A percentile compares a stretch with the other conserved stretches of the same genome.
Conservation (phyloP, 2,329 filamentous ascomycete genomes). For the Cordyceps militaris region DNA sequence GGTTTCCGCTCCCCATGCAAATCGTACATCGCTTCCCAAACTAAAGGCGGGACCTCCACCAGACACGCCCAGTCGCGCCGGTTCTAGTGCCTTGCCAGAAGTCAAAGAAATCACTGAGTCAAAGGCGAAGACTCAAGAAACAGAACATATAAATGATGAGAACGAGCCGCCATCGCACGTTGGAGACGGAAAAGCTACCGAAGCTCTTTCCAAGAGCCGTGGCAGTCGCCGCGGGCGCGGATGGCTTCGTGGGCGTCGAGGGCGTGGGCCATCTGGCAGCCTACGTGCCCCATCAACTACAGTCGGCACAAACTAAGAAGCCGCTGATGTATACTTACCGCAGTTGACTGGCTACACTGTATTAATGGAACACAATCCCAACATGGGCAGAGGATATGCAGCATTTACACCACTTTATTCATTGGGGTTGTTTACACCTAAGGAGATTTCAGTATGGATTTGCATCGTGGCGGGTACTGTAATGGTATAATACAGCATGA, state of each 20-base stretch:
- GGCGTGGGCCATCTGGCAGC: conserved; percentile 2
- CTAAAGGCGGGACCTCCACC: background rate
- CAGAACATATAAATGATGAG: conserved; percentile 1
- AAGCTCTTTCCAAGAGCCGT: background rate
- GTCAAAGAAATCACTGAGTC: background rate
- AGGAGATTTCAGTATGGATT: background rate
- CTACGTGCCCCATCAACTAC: background rate
- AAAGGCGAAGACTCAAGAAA: background rate
- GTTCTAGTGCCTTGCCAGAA: background rate
- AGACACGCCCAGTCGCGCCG: background rate
- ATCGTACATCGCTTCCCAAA: conserved; percentile 2
- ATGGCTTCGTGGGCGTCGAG: conserved; percentile 10
- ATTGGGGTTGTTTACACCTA: background rate
- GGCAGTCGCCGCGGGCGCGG: conserved; percentile 10
- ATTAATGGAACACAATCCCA: background rate
- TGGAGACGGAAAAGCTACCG: background rate
- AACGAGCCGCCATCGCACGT: conserved; percentile 8
- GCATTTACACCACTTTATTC: background rate
- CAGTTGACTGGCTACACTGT: background rate
- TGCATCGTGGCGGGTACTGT: background rate
- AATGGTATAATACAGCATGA: background rate
- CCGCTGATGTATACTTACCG: background rate
- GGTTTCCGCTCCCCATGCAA: conserved; percentile 6
- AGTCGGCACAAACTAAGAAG: background rate
- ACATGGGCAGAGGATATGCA: background rate